phyloP scores from a whole-genome alignment of 2,329 filamentous ascomycete genomes.

The Penicillium sp. region DNA sequence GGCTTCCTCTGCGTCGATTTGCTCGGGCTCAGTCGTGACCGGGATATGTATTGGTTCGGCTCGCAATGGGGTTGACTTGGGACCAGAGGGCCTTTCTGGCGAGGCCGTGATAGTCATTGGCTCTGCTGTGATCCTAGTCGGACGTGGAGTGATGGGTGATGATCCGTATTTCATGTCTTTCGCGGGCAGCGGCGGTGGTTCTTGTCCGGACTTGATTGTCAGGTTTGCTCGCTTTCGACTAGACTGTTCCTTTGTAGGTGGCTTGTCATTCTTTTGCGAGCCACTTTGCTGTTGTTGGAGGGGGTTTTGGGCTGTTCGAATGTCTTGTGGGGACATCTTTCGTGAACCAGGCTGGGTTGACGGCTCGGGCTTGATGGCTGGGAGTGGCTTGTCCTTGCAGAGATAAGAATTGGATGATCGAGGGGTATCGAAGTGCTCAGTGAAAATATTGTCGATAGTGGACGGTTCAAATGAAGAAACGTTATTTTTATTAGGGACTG shows the following conservation, averaged over 20 bases:
- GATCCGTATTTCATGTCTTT: slow-evolving; percentile 1
- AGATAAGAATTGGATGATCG: slow-evolving; percentile 10
- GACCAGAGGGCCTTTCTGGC: slow-evolving; percentile 5
- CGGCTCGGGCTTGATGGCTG: slow-evolving; percentile 16
- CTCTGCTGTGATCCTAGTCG: background rate
- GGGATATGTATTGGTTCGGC: slow-evolving; percentile 15
- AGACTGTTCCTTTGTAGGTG: background rate
- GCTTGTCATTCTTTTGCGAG: background rate
- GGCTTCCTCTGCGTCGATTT: slow-evolving; percentile 8
- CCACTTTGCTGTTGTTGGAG: background rate
- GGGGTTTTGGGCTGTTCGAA: background rate
- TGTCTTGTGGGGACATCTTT: background rate
- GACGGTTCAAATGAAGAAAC: slow-evolving; percentile 13
- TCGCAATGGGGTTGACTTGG: slow-evolving; percentile 1
- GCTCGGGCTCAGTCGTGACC: slow-evolving; percentile 11
- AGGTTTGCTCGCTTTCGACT: background rate
- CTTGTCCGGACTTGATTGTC: slow-evolving; percentile 2
- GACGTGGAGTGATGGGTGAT: background rate
- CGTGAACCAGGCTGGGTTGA: background rate
- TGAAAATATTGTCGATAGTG: slow-evolving; percentile 8
- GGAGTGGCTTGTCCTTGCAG: slow-evolving; percentile 19
- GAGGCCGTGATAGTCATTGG: slow-evolving; percentile 3
- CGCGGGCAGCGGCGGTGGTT: background rate
- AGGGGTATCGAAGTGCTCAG: slow-evolving; percentile 10
- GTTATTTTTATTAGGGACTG: slow-evolving; percentile 7